phyloP scores from a whole-genome alignment of 2,329 filamentous ascomycete species.

The Huntiella omanensis region DNA sequence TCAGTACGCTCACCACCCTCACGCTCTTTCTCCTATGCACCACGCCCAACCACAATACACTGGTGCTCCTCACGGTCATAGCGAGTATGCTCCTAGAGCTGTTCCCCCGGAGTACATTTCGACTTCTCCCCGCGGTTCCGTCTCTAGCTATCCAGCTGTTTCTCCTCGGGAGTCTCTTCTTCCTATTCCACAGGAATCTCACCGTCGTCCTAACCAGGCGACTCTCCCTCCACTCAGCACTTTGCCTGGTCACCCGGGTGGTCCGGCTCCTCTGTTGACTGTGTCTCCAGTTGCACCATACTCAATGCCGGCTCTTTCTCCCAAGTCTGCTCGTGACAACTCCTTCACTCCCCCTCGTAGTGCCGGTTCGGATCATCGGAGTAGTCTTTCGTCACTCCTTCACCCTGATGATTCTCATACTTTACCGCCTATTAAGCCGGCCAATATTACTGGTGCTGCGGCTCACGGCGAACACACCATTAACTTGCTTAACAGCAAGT shows the following conservation, averaged over 20 bases:
- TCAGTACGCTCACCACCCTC: slow-evolving; percentile 15
- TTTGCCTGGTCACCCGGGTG: slow-evolving; percentile 18
- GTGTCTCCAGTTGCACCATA: slow-evolving; percentile 23
- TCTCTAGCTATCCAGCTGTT: too few species aligned
- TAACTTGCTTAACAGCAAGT: slow-evolving; percentile 44
- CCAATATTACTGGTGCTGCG: slow-evolving; percentile 23
- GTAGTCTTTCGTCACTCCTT: slow-evolving; percentile 30
- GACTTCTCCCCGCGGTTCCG: too few species aligned
- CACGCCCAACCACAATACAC: slow-evolving; percentile 10
- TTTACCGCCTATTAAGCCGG: slow-evolving; percentile 22
- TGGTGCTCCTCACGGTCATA: too few species aligned
- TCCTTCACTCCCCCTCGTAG: slow-evolving; percentile 8
- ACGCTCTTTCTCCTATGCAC: slow-evolving; percentile 15
- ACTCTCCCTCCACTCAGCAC: slow-evolving; percentile 25
- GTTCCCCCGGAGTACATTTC: too few species aligned
- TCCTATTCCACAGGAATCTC: slow-evolving; percentile 17
- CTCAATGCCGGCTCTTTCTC: slow-evolving; percentile 20
- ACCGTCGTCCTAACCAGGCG: slow-evolving; percentile 13
- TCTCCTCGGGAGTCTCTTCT: neutral
- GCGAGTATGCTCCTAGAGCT: too few species aligned
- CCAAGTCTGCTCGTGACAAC: slow-evolving; percentile 10
- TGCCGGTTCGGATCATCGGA: slow-evolving; percentile 19
- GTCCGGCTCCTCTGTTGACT: slow-evolving; percentile 27
- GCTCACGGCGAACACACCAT: slow-evolving; percentile 45
- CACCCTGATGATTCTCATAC: slow-evolving; percentile 30